phyloP scores from a whole-genome alignment of 2,329 filamentous ascomycete species.

The Colletotrichum sp. region DNA sequence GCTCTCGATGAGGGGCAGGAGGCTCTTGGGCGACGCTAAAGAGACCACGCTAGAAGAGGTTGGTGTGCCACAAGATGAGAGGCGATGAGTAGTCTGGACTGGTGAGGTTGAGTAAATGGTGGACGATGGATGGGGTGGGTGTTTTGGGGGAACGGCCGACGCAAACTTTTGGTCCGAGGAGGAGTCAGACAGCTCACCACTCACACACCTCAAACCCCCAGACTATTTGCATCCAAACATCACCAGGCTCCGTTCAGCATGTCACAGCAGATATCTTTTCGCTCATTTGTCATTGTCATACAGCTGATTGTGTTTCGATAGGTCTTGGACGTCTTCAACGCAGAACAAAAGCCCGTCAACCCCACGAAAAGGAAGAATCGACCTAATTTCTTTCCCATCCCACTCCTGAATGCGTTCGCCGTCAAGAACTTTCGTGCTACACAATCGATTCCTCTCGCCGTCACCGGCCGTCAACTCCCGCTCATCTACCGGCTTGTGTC shows the following conservation, averaged over 20 bases:
- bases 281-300: not conserved
- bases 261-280: not conserved
- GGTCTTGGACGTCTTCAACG: slow-evolving; percentile 32
- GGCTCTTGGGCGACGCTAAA: slow-evolving; percentile 60
- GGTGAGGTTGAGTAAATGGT: not conserved
- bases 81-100: not conserved
- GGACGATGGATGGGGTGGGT: not conserved
- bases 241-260: not conserved
- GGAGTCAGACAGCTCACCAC: not conserved
- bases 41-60: slow-evolving; percentile 66
- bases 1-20: slow-evolving; percentile 45
- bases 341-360: not conserved
- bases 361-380: not conserved
- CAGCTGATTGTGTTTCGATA: slow-evolving; percentile 11
- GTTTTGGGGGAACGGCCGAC: not conserved
- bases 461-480: slow-evolving; percentile 58
- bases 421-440: slow-evolving; percentile 53
- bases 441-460: slow-evolving; percentile 49
- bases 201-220: not conserved
- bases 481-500: slow-evolving; percentile 62
- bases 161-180: not conserved
- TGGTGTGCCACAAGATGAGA: slow-evolving; percentile 27
- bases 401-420: slow-evolving; percentile 51
- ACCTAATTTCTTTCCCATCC: slow-evolving; percentile 43
- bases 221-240: not conserved